Conservation (phyloP, 2,329 filamentous ascomycete genomes). For the Botrytis sinoallii region DNA sequence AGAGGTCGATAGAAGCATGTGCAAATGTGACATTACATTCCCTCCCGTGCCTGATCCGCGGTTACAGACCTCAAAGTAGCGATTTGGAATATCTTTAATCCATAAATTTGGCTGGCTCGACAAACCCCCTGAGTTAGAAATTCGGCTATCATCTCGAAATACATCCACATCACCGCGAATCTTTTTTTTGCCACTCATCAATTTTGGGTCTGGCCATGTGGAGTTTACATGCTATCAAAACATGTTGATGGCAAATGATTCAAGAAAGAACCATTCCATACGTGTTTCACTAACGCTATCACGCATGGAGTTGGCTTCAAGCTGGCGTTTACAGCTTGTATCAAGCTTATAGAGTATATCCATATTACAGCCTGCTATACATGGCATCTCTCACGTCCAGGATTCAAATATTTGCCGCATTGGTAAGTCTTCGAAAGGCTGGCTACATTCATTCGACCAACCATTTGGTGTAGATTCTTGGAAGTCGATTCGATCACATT, state of each 20-base stretch:
- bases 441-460: neutral
- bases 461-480: neutral
- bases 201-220: neutral
- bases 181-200: constrained; percentile 2
- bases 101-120: neutral
- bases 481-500: neutral
- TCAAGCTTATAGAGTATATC: neutral
- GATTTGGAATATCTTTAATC: neutral
- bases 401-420: too few relatives aligned
- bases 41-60: neutral
- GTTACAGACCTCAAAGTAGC: neutral
- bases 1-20: neutral
- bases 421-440: neutral
- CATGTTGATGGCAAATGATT: neutral
- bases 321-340: neutral
- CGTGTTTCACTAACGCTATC: neutral
- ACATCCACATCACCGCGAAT: neutral
- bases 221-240: neutral
- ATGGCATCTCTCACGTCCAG: neutral
- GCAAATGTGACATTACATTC: neutral
- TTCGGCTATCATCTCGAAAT: neutral
- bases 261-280: neutral
- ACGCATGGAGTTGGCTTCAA: neutral
- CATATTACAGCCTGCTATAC: neutral
- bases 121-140: neutral